Evolutionary conservation across 2,329 filamentous ascomycete species (phyloP).

Genomic region (Leptographium lundbergii): DNA sequence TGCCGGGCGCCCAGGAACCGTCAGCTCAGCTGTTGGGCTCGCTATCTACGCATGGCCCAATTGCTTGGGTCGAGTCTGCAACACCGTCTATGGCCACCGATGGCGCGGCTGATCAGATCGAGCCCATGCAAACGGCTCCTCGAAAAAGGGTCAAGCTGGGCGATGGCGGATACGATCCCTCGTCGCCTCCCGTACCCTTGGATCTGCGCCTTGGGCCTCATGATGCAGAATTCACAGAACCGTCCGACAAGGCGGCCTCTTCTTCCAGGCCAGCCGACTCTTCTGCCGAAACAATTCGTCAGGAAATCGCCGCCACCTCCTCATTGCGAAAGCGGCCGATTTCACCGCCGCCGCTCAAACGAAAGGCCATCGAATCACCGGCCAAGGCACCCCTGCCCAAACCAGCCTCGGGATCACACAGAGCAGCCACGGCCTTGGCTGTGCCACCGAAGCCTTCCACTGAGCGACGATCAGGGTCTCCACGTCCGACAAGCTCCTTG

Average conservation of each 20-base stretch:
- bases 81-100: neutral
- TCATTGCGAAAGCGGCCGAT: neutral
- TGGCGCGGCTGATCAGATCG: neutral
- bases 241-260: neutral
- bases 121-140: neutral
- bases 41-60: neutral
- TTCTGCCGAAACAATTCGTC: neutral
- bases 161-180: neutral
- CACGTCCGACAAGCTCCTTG: neutral
- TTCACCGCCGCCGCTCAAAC: conserved; percentile 8
- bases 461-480: neutral
- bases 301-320: neutral
- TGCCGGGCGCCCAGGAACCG: neutral
- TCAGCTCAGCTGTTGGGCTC: neutral
- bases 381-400: neutral
- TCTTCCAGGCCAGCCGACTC: neutral
- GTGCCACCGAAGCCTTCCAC: neutral
- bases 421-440: neutral
- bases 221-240: neutral
- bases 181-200: neutral
- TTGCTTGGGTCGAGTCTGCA: neutral
- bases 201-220: neutral
- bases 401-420: neutral
- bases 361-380: conserved; percentile 2
- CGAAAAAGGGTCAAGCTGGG: neutral